phyloP scores from a whole-genome alignment of 306 rosid genomes.

The Clitoria ternatea region DNA sequence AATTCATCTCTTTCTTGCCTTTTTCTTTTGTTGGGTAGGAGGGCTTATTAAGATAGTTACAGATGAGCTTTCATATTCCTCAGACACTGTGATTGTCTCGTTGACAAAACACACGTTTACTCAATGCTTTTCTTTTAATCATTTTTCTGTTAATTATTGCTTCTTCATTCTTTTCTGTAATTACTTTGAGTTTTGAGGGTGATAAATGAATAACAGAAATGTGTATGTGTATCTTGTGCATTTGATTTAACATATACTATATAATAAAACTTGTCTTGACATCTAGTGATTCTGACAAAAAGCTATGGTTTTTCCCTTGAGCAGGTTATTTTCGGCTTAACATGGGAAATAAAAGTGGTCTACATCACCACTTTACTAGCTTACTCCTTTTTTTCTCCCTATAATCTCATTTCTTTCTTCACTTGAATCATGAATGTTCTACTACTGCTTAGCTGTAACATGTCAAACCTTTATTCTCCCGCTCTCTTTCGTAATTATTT shows the following conservation, averaged over 20 bases:
- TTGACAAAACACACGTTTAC: constrained; percentile 46
- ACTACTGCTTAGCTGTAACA: constrained; percentile 65
- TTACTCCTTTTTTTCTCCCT: constrained; percentile 27
- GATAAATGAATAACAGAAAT: constrained; percentile 1
- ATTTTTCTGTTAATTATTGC: constrained; percentile 39
- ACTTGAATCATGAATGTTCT: constrained; percentile 65
- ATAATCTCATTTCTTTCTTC: constrained; percentile 57
- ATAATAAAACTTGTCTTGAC: constrained; percentile 25
- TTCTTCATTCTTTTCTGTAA: constrained; percentile 33
- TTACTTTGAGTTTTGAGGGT: not conserved
- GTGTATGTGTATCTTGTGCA: not conserved
- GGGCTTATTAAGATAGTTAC: constrained; percentile 18
- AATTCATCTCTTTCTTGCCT: not conserved
- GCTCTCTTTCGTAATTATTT: constrained; percentile 27
- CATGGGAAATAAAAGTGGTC: constrained; percentile 55
- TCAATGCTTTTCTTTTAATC: constrained; percentile 37
- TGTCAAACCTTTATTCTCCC: constrained; percentile 45
- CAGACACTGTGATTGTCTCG: constrained; percentile 61
- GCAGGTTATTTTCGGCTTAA: constrained; percentile 21
- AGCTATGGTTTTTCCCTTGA: constrained; percentile 39
- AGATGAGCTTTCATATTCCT: constrained; percentile 52
- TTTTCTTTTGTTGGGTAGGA: not conserved
- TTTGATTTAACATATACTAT: constrained; percentile 21
- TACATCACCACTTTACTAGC: constrained; percentile 45
- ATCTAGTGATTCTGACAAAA: constrained; percentile 48